Percentiles rank a stretch among this genome's conserved stretches.
Evolutionary conservation across 306 rosid genomes (phyloP).

Genomic region (Arachis stenosperma): DNA sequence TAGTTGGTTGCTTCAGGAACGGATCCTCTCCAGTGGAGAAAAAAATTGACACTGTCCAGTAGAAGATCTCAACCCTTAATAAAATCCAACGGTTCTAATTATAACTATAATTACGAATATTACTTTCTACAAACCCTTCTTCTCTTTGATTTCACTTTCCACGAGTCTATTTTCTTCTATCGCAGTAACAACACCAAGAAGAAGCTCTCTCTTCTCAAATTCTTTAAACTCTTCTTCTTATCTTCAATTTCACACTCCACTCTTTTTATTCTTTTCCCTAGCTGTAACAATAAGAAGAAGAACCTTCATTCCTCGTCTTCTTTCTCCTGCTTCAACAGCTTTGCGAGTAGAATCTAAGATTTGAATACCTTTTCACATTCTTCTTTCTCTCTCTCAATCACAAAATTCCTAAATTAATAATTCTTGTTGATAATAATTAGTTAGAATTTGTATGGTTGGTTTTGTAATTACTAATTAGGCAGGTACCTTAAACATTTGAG

Average conservation of each 20-base stretch:
- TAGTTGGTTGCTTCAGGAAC: too few species aligned
- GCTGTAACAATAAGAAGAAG: background rate
- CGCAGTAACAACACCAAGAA: too few species aligned
- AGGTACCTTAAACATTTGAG: constrained; percentile 96
- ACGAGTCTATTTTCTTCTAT: too few species aligned
- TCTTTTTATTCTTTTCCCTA: constrained; percentile 43
- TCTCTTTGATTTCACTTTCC: too few species aligned
- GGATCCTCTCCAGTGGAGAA: too few species aligned
- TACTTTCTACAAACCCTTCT: too few species aligned
- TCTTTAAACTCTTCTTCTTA: constrained; percentile 48
- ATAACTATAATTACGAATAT: too few species aligned
- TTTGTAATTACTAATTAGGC: constrained; percentile 66
- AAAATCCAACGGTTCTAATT: constrained; percentile 20
- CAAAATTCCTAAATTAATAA: too few species aligned
- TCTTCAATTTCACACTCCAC: constrained; percentile 32
- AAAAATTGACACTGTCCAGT: too few species aligned
- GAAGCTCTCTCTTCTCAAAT: constrained; percentile 26
- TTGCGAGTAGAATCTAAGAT: constrained; percentile 54
- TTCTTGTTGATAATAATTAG: too few species aligned
- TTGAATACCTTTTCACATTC: constrained; percentile 85
- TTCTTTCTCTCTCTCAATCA: background rate
- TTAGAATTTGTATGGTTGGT: background rate
- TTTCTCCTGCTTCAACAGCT: constrained; percentile 25
- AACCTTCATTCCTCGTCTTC: background rate
- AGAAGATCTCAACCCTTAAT: too few species aligned